These are phyloP conservation scores for Naumovozyma dairenensis DNA, from an alignment of 805 yeast genomes.

Conservation along the genomic window DNA sequence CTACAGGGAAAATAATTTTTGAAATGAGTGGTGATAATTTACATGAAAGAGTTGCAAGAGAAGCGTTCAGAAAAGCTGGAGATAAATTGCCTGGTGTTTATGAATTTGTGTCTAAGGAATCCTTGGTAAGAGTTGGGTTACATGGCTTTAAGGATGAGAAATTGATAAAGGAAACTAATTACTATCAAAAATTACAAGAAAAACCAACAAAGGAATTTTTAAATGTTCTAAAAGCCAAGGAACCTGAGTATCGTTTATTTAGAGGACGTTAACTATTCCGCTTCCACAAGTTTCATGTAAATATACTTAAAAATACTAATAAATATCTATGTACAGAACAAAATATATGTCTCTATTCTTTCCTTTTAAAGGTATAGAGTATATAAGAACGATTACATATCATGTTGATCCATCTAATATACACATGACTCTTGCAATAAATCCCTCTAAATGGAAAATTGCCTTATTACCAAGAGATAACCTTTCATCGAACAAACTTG, in stretches of 20 bases:
- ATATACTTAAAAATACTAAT: not conserved
- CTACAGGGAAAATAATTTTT: slow-evolving; percentile 87
- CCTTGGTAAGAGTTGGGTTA: slow-evolving; percentile 65
- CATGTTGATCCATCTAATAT: slow-evolving; percentile 38
- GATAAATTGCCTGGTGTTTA: slow-evolving; percentile 87
- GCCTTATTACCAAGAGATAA: slow-evolving; percentile 78
- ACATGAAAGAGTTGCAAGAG: slow-evolving; percentile 85
- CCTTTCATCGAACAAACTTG: slow-evolving; percentile 74
- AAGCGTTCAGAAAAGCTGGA: slow-evolving; percentile 82
- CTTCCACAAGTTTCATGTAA: not conserved
- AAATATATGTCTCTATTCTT: not conserved
- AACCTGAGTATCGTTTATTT: slow-evolving; percentile 46
- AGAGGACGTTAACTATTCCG: slow-evolving; percentile 42
- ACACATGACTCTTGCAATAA: slow-evolving; percentile 81
- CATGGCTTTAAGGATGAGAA: slow-evolving; percentile 37
- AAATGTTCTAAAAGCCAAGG: slow-evolving; percentile 42
- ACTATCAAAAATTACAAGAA: slow-evolving; percentile 41
- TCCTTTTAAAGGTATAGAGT: not conserved
- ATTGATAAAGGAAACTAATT: slow-evolving; percentile 37
- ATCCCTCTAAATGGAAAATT: slow-evolving; percentile 92
- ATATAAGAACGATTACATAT: not conserved
- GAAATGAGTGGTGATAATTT: slow-evolving; percentile 68
- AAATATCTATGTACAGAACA: slow-evolving; percentile 3
- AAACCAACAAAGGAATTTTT: slow-evolving; percentile 59
- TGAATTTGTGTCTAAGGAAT: slow-evolving; percentile 63